phyloP scores from a whole-genome alignment of 768 basidiomycete genomes.

The Krasilnikovozyma curviuscula region DNA sequence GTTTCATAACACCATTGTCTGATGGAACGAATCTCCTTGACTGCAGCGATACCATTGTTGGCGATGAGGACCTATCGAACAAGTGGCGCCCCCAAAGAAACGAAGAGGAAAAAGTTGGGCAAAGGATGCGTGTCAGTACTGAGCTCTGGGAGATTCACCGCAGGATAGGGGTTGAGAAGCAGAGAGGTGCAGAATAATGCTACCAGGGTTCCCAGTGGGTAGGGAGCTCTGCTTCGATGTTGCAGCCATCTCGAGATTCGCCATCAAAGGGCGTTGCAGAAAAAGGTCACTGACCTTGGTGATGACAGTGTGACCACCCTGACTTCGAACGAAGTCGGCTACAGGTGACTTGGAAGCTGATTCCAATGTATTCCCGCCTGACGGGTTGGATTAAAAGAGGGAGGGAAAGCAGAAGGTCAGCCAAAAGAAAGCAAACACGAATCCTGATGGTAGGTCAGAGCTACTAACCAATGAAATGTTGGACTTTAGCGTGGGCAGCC shows the following conservation, averaged over 20 bases:
- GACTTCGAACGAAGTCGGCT: constrained; percentile 68
- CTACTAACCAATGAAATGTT: constrained; percentile 21
- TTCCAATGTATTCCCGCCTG: constrained; percentile 84
- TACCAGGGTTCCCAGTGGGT: not conserved
- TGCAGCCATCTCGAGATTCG: not conserved
- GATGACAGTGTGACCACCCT: constrained; percentile 96
- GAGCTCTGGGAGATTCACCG: too few relatives aligned
- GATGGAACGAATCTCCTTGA: constrained; percentile 96
- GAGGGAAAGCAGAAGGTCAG: not conserved
- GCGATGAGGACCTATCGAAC: constrained; percentile 72
- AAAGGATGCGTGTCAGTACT: not conserved
- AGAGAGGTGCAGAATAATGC: not conserved
- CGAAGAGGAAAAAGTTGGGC: not conserved
- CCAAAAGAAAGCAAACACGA: not conserved
- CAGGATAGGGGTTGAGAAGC: too few relatives aligned
- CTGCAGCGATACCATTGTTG: constrained; percentile 97
- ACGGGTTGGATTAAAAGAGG: too few relatives aligned
- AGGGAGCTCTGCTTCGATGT: not conserved
- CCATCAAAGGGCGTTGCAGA: not conserved
- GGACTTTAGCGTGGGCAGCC: constrained; percentile 17
- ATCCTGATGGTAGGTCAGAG: not conserved
- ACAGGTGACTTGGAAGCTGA: constrained; percentile 60
- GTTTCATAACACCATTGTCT: constrained; percentile 99
- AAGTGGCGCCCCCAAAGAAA: constrained; percentile 3
- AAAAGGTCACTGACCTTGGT: constrained; percentile 51